Conservation (phyloP, 352 stramenopile genomes). For the Plasmopara viticola region DNA sequence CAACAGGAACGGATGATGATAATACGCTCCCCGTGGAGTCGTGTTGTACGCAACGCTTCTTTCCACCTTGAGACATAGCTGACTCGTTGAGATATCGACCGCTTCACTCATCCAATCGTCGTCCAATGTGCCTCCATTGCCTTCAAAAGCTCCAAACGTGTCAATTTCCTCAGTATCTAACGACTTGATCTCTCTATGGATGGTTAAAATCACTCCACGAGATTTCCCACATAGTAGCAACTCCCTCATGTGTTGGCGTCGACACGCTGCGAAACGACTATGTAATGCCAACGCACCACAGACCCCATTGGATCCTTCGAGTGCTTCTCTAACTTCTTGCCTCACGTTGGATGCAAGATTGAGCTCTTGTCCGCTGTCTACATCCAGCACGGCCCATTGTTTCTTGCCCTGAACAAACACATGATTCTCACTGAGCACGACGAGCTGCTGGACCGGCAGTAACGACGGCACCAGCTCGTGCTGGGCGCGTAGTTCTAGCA, state of each 20-base stretch:
- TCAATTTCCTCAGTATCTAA: conserved; percentile 15
- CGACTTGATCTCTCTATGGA: conserved; percentile 21
- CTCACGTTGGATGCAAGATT: conserved; percentile 18
- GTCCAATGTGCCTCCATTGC: conserved; percentile 5
- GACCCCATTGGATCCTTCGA: conserved; percentile 21
- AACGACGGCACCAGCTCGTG: conserved; percentile 39
- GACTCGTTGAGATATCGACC: conserved; percentile 35
- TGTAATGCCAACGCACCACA: conserved; percentile 36
- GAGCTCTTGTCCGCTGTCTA: conserved; percentile 53
- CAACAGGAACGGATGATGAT: conserved; percentile 68
- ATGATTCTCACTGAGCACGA: conserved; percentile 64
- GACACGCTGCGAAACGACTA: conserved; percentile 22
- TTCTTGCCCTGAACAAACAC: conserved; percentile 58
- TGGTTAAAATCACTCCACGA: conserved; percentile 39
- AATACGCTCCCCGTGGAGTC: conserved; percentile 33
- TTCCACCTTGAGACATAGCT: conserved; percentile 40
- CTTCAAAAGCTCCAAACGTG: conserved; percentile 20
- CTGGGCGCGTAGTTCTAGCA: conserved; percentile 44
- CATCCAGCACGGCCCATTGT: conserved; percentile 53
- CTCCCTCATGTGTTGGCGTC: conserved; percentile 33
- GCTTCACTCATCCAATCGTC: conserved; percentile 15
- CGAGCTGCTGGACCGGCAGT: conserved; percentile 44
- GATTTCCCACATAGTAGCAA: conserved; percentile 59
- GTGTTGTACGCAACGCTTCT: conserved; percentile 42
- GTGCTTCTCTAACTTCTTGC: conserved; percentile 16